Conservation (phyloP, 176 grass and related monocot genomes). For the Aegilops umbellulata region DNA sequence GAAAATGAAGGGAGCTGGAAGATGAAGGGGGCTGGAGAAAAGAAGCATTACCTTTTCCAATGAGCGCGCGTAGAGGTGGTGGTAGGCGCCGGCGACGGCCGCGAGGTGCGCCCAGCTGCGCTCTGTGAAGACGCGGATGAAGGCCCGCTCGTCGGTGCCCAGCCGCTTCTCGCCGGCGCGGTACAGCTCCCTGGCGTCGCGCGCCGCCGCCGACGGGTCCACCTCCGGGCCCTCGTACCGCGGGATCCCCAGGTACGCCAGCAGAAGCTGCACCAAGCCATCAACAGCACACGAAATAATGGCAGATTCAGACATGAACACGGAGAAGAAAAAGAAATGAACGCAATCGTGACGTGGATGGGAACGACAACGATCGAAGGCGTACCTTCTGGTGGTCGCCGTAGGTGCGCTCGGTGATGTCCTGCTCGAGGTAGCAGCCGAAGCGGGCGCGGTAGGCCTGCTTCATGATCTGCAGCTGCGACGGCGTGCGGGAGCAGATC, state of each 20-base stretch:
- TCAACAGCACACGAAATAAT: too few relatives aligned
- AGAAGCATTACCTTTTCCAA: too few relatives aligned
- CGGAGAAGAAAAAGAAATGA: too few relatives aligned
- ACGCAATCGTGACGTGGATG: too few relatives aligned
- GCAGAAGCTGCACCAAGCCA: conserved; percentile 29
- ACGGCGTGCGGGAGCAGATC: conserved; percentile 70
- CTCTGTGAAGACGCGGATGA: conserved; percentile 70
- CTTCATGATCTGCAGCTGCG: conserved; percentile 56
- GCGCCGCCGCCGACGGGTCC: conserved; percentile 30
- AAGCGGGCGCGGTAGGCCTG: conserved; percentile 56
- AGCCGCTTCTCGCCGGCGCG: conserved; percentile 70
- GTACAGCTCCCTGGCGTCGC: conserved; percentile 66
- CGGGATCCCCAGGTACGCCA: conserved; percentile 44
- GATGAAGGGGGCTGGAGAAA: too few relatives aligned
- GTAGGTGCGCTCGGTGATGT: conserved; percentile 46
- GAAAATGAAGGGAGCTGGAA: too few relatives aligned
- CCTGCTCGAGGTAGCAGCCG: conserved; percentile 54
- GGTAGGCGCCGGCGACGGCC: conserved; percentile 56
- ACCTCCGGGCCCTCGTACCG: conserved; percentile 44
- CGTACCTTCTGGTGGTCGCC: conserved; percentile 69
- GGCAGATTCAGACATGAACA: too few relatives aligned
- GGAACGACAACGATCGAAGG: too few relatives aligned
- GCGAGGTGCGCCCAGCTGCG: conserved; percentile 63
- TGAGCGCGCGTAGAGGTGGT: conserved; percentile 43
- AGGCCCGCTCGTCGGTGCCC: conserved; percentile 79